Evolutionary conservation across 139 green algal genomes (phyloP), one percentile per base, ranked within the genome.

Genomic region (Chlamydomonas schloesseri): DNA sequence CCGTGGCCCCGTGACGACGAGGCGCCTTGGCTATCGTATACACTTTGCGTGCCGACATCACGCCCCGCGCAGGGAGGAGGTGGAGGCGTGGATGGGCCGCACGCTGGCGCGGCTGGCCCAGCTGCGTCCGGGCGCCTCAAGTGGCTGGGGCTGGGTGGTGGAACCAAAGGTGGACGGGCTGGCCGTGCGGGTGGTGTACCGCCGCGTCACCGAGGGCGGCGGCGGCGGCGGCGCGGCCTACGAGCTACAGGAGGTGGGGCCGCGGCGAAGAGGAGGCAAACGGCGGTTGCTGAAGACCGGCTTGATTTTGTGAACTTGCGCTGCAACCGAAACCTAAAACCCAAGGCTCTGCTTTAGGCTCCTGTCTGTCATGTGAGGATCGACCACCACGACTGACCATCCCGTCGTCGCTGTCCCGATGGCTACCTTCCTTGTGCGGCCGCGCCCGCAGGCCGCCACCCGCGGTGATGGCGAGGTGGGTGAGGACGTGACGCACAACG

Each of bases 91-190:
- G 84, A 36, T 86, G 67, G 69, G n/a, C 33, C 81, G 82, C 69
- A 58, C 81, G 23, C 53, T 86, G 69, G 76, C 74, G 17, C 83
- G 79, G 73, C 83, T 78, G 6, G 42, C 36, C 8, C 20, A 18
- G 34, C 62, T 8, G 79, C 5, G 28, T n/a, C 79, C 10, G 34
- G 46, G 28, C 42, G 15, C 24, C 46, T 0, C 9, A 31, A 11
- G 55, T 3, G 55, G 24, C 24, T 10, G 55, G 11, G 15, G 64
- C 0, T 93, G 89, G 89, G 80, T 89, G 34, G 77, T 93, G 29
- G 92, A 95, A 84, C 92, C 92, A 10, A 95, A 95, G 64, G 85
- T 95, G 23, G 92, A 95, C 81, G 92, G 92, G 26, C 89, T 95
- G 47, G 90, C 92, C 6, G 36, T 92, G 70, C 82, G 87, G 0